These are phyloP conservation scores for Ulota crispa DNA, from an alignment of 225 moss, liverwort and hornwort species.

Conservation along the genomic window DNA sequence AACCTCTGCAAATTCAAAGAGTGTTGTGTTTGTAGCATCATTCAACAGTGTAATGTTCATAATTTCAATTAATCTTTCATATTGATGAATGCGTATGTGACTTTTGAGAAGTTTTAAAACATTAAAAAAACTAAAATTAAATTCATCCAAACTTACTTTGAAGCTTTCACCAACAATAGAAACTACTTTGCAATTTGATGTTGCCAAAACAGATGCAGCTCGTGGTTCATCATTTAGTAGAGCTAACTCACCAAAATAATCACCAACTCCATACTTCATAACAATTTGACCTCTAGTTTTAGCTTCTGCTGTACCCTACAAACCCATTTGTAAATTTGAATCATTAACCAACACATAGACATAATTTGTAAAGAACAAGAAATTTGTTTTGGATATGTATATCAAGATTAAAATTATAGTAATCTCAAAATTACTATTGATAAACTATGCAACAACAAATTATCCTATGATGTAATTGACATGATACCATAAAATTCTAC, in stretches of 20 bases:
- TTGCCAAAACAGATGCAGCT: constrained; percentile 67
- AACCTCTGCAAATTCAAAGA: constrained; percentile 45
- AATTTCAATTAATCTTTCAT: not conserved
- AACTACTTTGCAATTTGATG: constrained; percentile 66
- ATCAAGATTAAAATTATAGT: no score
- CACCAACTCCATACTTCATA: constrained; percentile 66
- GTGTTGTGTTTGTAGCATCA: not conserved
- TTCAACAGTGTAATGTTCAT: no score
- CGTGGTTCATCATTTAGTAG: constrained; percentile 72
- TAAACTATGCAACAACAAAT: not conserved
- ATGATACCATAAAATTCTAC: not conserved
- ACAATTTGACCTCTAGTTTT: constrained; percentile 67
- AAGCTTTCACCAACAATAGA: constrained; percentile 70
- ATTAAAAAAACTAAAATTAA: not conserved
- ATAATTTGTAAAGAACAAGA: no score
- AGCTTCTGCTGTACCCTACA: constrained; percentile 62
- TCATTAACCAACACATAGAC: no score
- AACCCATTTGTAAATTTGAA: not conserved
- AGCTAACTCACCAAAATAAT: constrained; percentile 88
- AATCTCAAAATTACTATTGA: no score
- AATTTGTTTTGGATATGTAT: no score
- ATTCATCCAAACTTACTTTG: constrained; percentile 26
- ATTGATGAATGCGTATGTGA: no score
- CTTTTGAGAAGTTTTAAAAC: accelerated
- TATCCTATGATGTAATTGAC: not conserved